Base-by-base conservation (phyloP, 2,329 filamentous ascomycete species). In the Clarireedia monteithiana region DNA sequence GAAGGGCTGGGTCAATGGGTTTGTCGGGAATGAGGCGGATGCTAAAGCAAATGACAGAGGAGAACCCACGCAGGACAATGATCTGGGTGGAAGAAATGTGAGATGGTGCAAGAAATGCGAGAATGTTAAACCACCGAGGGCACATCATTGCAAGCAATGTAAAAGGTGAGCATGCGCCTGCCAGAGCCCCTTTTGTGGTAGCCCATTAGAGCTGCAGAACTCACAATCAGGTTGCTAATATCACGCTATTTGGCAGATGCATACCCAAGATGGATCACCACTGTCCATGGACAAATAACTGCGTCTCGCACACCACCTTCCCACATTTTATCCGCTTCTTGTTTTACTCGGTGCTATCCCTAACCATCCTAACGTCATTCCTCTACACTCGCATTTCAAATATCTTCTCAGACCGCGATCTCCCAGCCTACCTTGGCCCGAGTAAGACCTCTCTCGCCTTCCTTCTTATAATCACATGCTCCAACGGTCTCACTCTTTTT, bases 241-340 rank as follows among this genome's bases (percentile, higher is more conserved):
- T 64, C 24, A 60, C 53, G 17, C 34, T 27, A 1, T 1, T 26
- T 27, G 1, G 17, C 24, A 77, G 75, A 64, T 91, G 88, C 70
- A 81, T 91, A 49, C 85, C 86, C 39, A 86, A 83, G 71, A 91
- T 91, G 88, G 88, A 91, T 72, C 87, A 91, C 72, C 88, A 95
- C 73, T 94, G 89, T 67, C 88, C 89, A 2, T 94, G 89, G 89
- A 92, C 88, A 3, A 75, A 73, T 59, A 92, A 91, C 72, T 95
- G 89, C 73, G 87, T 94, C 53, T 91, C 87, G 12, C 81, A 91
- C 70, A 85, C 84, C 58, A 91, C 87, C 1, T 88, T 91, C 65
- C 89, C 89, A 6, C 85, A 92, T 72, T 94, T 94, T 71, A 61
- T 91, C 48, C 87, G 89, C 64, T 92, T 94, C 73, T 75, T 94